Conservation (phyloP, 805 yeast species). For the Candida mattraensis region DNA sequence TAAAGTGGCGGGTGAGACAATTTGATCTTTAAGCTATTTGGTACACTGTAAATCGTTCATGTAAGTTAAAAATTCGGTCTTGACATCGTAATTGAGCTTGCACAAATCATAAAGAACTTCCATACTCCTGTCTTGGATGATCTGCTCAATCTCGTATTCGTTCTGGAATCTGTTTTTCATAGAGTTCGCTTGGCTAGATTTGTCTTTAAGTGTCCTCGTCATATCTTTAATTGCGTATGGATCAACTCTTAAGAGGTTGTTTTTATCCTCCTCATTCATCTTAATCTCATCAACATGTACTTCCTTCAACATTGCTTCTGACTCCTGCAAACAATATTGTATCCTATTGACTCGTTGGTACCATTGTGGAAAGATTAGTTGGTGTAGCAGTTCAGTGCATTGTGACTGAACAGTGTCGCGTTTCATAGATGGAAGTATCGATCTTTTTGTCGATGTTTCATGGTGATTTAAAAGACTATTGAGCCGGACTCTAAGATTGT, state of each 20-base stretch:
- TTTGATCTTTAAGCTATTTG: too few species aligned
- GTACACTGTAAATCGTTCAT: conserved; percentile 8
- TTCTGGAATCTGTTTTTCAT: conserved; percentile 39
- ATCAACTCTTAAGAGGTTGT: conserved; percentile 39
- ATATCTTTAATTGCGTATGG: conserved; percentile 50
- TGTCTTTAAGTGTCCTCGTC: conserved; percentile 30
- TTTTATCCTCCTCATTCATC: conserved; percentile 22
- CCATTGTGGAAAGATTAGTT: conserved; percentile 49
- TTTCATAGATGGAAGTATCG: conserved; percentile 23
- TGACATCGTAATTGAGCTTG: conserved; percentile 15
- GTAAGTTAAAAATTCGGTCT: conserved; percentile 16
- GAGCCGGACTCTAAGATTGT: conserved; percentile 42
- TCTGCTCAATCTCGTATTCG: conserved; percentile 41
- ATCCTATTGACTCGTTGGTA: conserved; percentile 39
- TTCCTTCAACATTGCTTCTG: conserved; percentile 31
- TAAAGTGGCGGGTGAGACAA: too few species aligned
- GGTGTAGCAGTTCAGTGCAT: conserved; percentile 38
- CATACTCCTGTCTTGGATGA: conserved; percentile 37
- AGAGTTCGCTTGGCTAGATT: conserved; percentile 29
- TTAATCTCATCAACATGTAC: conserved; percentile 25
- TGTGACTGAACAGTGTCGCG: conserved; percentile 15
- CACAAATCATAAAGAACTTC: conserved; percentile 39
- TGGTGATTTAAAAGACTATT: conserved; percentile 39
- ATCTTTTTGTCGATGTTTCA: conserved; percentile 17
- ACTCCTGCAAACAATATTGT: conserved; percentile 40